Conservation (phyloP, 352 stramenopile genomes). For the Phytophthora sp. region DNA sequence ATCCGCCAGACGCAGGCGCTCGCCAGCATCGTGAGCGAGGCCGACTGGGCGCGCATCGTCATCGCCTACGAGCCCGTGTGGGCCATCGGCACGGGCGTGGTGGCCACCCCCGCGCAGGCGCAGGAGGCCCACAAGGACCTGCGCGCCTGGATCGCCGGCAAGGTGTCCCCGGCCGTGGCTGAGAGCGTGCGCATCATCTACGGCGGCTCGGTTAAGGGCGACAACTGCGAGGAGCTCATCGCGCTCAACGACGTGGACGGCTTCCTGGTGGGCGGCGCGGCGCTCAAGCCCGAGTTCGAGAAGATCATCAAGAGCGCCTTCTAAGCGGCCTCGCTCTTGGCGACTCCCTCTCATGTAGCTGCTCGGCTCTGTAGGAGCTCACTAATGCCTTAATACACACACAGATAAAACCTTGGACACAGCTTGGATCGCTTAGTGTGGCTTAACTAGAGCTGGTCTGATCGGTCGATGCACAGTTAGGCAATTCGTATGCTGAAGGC, state of each 20-base stretch:
- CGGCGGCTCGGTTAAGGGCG: slow-evolving; percentile 86
- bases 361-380: not conserved
- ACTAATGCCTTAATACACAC: slow-evolving; percentile 15
- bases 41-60: slow-evolving; percentile 79
- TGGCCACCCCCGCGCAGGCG: slow-evolving; percentile 92
- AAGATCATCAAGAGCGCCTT: slow-evolving; percentile 70
- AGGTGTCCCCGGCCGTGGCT: slow-evolving; percentile 65
- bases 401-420: not conserved
- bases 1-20: slow-evolving; percentile 93
- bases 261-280: slow-evolving; percentile 91
- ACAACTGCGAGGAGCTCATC: slow-evolving; percentile 88
- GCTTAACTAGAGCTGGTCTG: too few relatives aligned
- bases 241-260: slow-evolving; percentile 80
- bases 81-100: slow-evolving; percentile 95
- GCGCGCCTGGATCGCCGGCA: slow-evolving; percentile 61
- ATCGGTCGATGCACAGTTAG: too few relatives aligned
- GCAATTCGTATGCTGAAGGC: too few relatives aligned
- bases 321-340: too few relatives aligned
- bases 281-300: slow-evolving; percentile 91
- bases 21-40: slow-evolving; percentile 80
- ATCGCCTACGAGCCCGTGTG: slow-evolving; percentile 96
- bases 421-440: too few relatives aligned
- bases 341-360: too few relatives aligned
- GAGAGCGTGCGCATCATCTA: slow-evolving; percentile 83
- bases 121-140: slow-evolving; percentile 89